Percentiles rank a stretch among this genome's conserved stretches.
These are phyloP conservation scores for Penicillium malachiteum DNA, from an alignment of 495 filamentous ascomycete species.

Conservation along the genomic window DNA sequence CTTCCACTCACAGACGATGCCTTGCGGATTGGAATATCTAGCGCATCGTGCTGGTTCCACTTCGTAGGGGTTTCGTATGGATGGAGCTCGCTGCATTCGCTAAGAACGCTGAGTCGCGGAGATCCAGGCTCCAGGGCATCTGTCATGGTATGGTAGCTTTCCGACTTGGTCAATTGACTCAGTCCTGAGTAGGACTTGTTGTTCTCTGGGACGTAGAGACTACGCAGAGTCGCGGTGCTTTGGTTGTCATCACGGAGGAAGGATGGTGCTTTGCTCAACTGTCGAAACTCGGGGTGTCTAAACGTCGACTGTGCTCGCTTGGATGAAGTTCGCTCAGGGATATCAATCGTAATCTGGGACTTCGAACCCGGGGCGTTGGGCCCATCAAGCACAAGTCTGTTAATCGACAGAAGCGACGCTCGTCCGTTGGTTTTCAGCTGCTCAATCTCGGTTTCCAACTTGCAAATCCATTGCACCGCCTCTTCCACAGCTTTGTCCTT, in stretches of 20 bases:
- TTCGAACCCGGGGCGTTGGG: slow-evolving; percentile 24
- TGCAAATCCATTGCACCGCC: slow-evolving; percentile 76
- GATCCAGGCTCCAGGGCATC: slow-evolving; percentile 44
- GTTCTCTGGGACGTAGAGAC: slow-evolving; percentile 55
- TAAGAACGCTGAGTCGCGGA: slow-evolving; percentile 71
- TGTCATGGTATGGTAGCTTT: slow-evolving; percentile 37
- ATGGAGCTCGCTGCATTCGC: slow-evolving; percentile 75
- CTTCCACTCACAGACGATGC: slow-evolving; percentile 14
- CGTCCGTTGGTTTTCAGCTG: slow-evolving; percentile 40
- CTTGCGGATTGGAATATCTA: slow-evolving; percentile 36
- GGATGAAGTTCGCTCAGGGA: slow-evolving; percentile 43
- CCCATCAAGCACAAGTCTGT: slow-evolving; percentile 19
- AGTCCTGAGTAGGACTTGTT: slow-evolving; percentile 35
- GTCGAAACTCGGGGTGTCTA: slow-evolving; percentile 22
- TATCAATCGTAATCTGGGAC: slow-evolving; percentile 29
- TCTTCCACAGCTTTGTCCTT: slow-evolving; percentile 77
- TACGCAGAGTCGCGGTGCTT: slow-evolving; percentile 64
- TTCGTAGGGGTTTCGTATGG: slow-evolving; percentile 48
- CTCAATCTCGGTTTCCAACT: slow-evolving; percentile 66
- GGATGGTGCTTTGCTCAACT: slow-evolving; percentile 57
- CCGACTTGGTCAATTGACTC: slow-evolving; percentile 37
- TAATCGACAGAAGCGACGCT: slow-evolving; percentile 26
- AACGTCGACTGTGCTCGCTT: slow-evolving; percentile 18
- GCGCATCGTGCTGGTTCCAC: slow-evolving; percentile 26
- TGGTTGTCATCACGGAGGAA: slow-evolving; percentile 63